These are phyloP conservation scores for Jackrogersella multiformis DNA, from an alignment of 495 filamentous ascomycete genomes.

Conservation along the genomic window DNA sequence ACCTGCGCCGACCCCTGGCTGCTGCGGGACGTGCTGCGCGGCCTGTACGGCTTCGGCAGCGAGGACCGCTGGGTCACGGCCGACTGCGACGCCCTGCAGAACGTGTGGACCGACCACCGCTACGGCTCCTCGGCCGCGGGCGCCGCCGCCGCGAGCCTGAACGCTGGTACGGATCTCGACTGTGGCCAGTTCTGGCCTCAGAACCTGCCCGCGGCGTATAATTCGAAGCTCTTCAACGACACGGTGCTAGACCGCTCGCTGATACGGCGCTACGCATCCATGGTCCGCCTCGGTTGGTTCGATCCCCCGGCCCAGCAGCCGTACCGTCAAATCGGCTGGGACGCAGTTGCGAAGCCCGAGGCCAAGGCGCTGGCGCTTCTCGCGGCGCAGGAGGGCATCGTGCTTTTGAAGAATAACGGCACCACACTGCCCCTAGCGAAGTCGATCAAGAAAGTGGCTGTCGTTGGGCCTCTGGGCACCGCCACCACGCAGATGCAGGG, in stretches of 20 bases:
- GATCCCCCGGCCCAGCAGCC: conserved; percentile 55
- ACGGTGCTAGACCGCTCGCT: conserved; percentile 61
- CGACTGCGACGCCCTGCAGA: conserved; percentile 67
- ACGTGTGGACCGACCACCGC: conserved; percentile 64
- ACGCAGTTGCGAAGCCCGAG: conserved; percentile 60
- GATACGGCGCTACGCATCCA: conserved; percentile 63
- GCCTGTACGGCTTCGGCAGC: conserved; percentile 58
- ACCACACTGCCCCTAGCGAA: conserved; percentile 59
- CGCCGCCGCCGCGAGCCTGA: conserved; percentile 64
- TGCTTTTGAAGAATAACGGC: conserved; percentile 69
- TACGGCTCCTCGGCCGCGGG: conserved; percentile 58
- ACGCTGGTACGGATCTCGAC: conserved; percentile 69
- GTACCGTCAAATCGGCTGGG: conserved; percentile 63
- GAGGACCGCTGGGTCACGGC: conserved; percentile 65
- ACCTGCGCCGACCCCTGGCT: conserved; percentile 65
- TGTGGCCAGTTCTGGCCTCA: conserved; percentile 67
- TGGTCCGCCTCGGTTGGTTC: conserved; percentile 68
- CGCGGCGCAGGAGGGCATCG: conserved; percentile 67
- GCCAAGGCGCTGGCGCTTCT: conserved; percentile 64
- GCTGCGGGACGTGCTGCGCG: conserved; percentile 66
- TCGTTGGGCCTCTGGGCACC: conserved; percentile 68
- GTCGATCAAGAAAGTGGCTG: conserved; percentile 55
- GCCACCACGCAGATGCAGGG: conserved; percentile 69
- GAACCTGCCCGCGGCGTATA: conserved; percentile 55
- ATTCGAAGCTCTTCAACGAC: conserved; percentile 48